Evolutionary conservation across 179 eudicot genomes (phyloP), one percentile per base, ranked within the genome.

Genomic region (Beta lomatogona): DNA sequence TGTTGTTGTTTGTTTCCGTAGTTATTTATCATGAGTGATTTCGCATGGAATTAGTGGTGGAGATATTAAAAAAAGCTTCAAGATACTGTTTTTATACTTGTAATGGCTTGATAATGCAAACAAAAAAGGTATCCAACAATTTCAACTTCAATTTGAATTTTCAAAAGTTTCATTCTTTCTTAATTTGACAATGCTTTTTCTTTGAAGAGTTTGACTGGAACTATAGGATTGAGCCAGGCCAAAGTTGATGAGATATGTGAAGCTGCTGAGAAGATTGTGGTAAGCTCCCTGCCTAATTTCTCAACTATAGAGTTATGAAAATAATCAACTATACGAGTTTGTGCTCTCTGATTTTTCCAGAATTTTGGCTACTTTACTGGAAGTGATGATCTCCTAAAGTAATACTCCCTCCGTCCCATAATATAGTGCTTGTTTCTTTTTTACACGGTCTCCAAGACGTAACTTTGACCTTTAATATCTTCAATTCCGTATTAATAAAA

Each of bases 241-340:
- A 96, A 96, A 86, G 99, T 96, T 53, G 98, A 94, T 79, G 94
- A 96, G 83, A 96, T 96, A 63, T 96, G 98, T 31, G 99, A 96
- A 89, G 97, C 97, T 73, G 99, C 92, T 73, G 99, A 96, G 86
- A 96, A 96, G 85, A 88, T 96, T 80, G 98, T 96, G 93, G 98
- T 96, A 36, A 71, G 75, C 60, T 55, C 55, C 53, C 25, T 15
- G 55, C n/a, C 22, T 14, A 15, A n/a, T 8, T n/a, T 54, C 4
- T 44, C n/a, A 6, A 19, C 65, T 41, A 8, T 53, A 0, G 0
- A 21, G 22, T 53, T 13, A 64, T 6, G 12, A 18, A 8, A 19
- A n/a, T 3, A 4, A 52, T 61, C n/a, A 9, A n/a, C 22, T 10
- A n/a, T 60, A 52, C 50, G 55, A 6, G 55, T n/a, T 25, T 25